Percentiles rank a stretch among this genome's conserved stretches.
Conservation (phyloP, 345 rosid species). For the Lepidium didymum region DNA sequence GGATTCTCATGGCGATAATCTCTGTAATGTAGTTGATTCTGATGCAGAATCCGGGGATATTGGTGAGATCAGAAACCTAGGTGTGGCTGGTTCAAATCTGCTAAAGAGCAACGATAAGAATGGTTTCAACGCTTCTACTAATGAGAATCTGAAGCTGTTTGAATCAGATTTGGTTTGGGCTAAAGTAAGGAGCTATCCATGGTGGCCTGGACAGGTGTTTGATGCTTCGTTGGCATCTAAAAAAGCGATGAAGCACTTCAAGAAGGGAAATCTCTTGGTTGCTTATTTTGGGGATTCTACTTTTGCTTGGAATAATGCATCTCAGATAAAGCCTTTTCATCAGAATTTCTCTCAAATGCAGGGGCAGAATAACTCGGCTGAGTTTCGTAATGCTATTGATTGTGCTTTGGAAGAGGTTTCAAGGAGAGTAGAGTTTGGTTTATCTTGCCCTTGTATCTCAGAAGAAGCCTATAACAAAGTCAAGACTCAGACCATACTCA, state of each 20-base stretch:
- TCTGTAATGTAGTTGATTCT: neutral
- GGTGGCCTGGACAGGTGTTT: conserved; percentile 85
- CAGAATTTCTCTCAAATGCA: conserved; percentile 44
- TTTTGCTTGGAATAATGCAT: conserved; percentile 56
- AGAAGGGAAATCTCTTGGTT: conserved; percentile 40
- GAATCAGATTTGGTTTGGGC: conserved; percentile 72
- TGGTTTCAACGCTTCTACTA: neutral
- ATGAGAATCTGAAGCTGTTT: conserved; percentile 7
- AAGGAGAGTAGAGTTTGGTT: conserved; percentile 55
- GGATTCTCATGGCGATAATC: neutral
- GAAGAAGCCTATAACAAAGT: conserved; percentile 31
- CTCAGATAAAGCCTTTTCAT: conserved; percentile 49
- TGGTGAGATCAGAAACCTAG: neutral
- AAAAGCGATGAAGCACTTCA: conserved; percentile 46
- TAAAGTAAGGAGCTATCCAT: conserved; percentile 69
- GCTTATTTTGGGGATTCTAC: conserved; percentile 61
- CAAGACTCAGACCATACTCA: conserved; percentile 39
- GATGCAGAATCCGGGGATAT: neutral
- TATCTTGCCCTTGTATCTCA: conserved; percentile 56
- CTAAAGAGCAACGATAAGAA: neutral
- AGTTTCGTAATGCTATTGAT: conserved; percentile 47
- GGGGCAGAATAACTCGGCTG: conserved; percentile 38
- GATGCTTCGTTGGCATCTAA: conserved; percentile 40
- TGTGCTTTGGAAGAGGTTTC: conserved; percentile 66
- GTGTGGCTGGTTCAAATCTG: neutral